Evolutionary conservation across 164 flowering plant species (phyloP), one percentile per base, ranked within the genome.

Genomic region (Dillenia suffruticosa): DNA sequence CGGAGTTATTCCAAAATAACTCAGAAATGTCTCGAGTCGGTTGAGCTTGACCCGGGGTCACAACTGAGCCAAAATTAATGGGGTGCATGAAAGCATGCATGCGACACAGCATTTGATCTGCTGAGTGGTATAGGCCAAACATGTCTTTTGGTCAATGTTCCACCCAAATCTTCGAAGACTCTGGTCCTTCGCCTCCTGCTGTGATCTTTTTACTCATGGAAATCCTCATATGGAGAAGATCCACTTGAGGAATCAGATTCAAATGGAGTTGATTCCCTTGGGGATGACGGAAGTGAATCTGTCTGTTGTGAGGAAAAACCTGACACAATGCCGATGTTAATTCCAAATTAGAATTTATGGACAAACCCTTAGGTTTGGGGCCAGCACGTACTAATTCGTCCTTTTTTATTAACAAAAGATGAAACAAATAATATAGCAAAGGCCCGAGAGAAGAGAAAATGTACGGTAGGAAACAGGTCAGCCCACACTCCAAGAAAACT

Each of bases 161-260:
- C 40, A 32, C 46, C 9, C 5, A 51, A 46, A 40, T 22, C 52
- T 61, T 22, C 3, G 12, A 44, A 47, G 49, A 12, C 12, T 17
- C 50, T 10, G 51, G 6, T 16, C 17, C 12, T 44, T 24, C 50
- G 24, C 15, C 19, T 54, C 40, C 40, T 5, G 40, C 40, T 10
- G 19, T 16, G 32, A 15, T 45, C 51, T 32, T 26, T 46, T 66
- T 71, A 78, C 49, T 87, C 89, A 58, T 82, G 74, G 70, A 87
- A 78, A 63, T 90, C 96, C 68, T 89, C 94, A 15, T 83, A 87
- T 11, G 91, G 90, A 11, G 95, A 85, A 46, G 97, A 86, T 57
- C 77, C 96, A 58, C 88, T 78, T 1, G 96, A 88, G 43, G 90
- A 84, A 62, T 89, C 95, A 61, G 83, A 82, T 67, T 86, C 92